Conservation (phyloP, 2,329 filamentous ascomycete species). For the Tympanopsis confertula region DNA sequence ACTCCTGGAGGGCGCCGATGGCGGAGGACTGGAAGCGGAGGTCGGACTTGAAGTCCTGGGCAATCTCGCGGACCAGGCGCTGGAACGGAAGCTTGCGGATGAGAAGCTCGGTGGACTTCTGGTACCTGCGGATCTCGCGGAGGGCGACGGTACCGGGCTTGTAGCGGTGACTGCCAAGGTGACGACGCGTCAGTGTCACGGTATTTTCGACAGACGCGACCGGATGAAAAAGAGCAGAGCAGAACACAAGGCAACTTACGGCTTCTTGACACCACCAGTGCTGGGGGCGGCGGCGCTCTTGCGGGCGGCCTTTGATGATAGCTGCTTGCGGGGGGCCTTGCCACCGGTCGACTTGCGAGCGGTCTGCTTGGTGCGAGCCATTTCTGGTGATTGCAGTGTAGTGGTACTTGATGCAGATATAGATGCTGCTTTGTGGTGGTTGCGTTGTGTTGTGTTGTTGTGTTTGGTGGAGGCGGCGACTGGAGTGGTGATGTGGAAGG, state of each 20-base stretch:
- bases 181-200: too few relatives aligned
- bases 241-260: slow-evolving; percentile 16
- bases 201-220: too few relatives aligned
- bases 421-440: too few relatives aligned
- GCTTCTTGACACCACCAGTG: slow-evolving; percentile 95
- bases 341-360: slow-evolving; percentile 57
- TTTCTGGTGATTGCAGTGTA: not conserved
- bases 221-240: too few relatives aligned
- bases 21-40: slow-evolving; percentile 97
- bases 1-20: slow-evolving; percentile 95
- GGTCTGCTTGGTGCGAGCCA: slow-evolving; percentile 1
- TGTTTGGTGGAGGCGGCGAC: not conserved
- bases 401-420: not conserved
- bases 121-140: slow-evolving; percentile 96
- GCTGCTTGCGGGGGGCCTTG: slow-evolving; percentile 84
- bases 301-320: slow-evolving; percentile 96
- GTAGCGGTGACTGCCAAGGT: slow-evolving; percentile 36
- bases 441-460: not conserved
- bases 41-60: slow-evolving; percentile 88
- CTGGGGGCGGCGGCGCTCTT: slow-evolving; percentile 97
- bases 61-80: slow-evolving; percentile 92
- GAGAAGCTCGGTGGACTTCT: slow-evolving; percentile 91
- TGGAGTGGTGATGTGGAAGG: not conserved
- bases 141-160: slow-evolving; percentile 87
- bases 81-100: slow-evolving; percentile 98